Conservation (phyloP, 2,329 filamentous ascomycete genomes). For the Monilinia polystroma region DNA sequence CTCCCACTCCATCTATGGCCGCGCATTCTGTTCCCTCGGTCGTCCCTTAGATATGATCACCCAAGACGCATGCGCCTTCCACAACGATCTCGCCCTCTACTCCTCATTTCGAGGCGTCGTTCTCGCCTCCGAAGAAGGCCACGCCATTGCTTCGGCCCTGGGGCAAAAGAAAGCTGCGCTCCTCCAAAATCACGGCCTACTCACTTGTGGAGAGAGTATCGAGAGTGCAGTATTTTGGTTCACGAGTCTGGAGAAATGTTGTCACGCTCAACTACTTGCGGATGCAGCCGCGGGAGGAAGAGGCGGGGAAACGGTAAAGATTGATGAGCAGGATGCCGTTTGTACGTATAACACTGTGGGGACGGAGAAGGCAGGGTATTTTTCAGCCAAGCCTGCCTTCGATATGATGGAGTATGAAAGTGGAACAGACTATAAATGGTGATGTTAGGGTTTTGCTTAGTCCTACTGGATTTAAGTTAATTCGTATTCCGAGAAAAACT, state of each 20-base stretch:
- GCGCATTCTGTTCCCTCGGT: slow-evolving; percentile 61
- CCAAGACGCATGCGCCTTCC: slow-evolving; percentile 56
- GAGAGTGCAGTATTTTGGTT: slow-evolving; percentile 57
- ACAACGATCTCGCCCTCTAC: slow-evolving; percentile 46
- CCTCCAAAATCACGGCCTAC: slow-evolving; percentile 55
- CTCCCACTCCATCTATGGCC: slow-evolving; percentile 57
- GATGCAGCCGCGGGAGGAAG: slow-evolving; percentile 61
- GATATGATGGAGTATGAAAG: slow-evolving; percentile 63
- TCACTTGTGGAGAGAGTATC: slow-evolving; percentile 51
- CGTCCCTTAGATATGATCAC: slow-evolving; percentile 45
- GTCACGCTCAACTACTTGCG: slow-evolving; percentile 51
- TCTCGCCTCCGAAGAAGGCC: slow-evolving; percentile 52
- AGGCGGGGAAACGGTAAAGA: slow-evolving; percentile 64
- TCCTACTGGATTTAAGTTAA: too few relatives aligned
- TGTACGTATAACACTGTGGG: slow-evolving; percentile 69
- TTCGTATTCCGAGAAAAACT: too few relatives aligned
- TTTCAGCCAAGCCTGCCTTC: slow-evolving; percentile 69
- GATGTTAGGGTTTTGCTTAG: slow-evolving; percentile 1
- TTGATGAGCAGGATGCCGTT: slow-evolving; percentile 64
- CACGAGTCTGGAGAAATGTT: slow-evolving; percentile 50
- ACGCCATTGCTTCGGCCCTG: slow-evolving; percentile 48
- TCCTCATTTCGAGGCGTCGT: slow-evolving; percentile 53
- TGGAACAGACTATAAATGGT: slow-evolving; percentile 39
- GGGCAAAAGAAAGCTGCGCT: slow-evolving; percentile 52
- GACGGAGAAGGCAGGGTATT: slow-evolving; percentile 61